Base-by-base conservation (phyloP, 2,329 filamentous ascomycete species). In the Trichophyton schoenleinii region DNA sequence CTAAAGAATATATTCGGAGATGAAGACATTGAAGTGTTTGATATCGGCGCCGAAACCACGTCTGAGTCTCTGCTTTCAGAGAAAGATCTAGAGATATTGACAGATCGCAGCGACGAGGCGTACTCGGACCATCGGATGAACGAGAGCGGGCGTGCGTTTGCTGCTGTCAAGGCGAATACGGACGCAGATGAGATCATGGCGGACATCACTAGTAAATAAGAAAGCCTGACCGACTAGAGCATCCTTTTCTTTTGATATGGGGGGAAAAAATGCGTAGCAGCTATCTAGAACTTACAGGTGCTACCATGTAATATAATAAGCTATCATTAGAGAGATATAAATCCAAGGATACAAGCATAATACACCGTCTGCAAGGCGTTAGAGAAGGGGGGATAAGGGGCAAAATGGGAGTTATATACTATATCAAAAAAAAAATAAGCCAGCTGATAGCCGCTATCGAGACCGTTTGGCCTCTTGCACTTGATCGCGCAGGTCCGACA, bases 391-490 rank as follows among this genome's bases (percentile, higher is more conserved):
- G 6, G 28, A 31, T 7, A 6, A 2, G 28, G 28, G 5, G 5
- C 6, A 1, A 31, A 44, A 42, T 38, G 7, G 15, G 28, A 38
- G 11, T 11, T 31, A 20, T n/a, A 44, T 44, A 38, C 48, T 11
- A 52, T 25, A 20, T 48, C 28, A 31, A 31, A 28, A 31, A 28
- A 31, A 22, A 22, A 22, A 22, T 31, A 46, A 20, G n/a, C 20
- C 7, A 59, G 25, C 36, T 3, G 57, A 60, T 25, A n/a, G 44
- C 42, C 52, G 36, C 53, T 61, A 62, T 59, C 55, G 61, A 53
- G 41, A 9, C 49, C 55, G 60, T 63, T 88, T 94, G 81, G 92
- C 91, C 22, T 89, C 87, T 69, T 96, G 91, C 74, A 97, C 87
- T 76, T 96, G 86, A 70, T 84, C 80, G 74, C 84, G 83, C 71